A percentile compares a stretch with the other conserved stretches of the same genome.
phyloP scores from a whole-genome alignment of 805 yeast species.

The Suhomyces xylopsoci region DNA sequence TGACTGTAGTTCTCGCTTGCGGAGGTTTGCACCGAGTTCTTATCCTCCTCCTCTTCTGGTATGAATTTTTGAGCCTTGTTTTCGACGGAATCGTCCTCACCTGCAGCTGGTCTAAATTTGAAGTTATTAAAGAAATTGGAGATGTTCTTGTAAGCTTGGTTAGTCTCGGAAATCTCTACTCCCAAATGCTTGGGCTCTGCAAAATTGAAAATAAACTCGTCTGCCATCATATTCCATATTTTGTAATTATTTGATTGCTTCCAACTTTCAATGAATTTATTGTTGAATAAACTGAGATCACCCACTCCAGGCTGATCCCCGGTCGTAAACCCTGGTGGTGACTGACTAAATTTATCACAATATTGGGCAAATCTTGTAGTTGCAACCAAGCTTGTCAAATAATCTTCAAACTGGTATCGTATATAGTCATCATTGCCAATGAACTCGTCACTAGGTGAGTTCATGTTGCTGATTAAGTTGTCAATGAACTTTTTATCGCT shows the following conservation, averaged over 20 bases:
- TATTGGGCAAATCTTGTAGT: conserved; percentile 69
- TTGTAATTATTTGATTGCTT: conserved; percentile 30
- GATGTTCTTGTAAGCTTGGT: conserved; percentile 15
- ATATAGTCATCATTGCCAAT: conserved; percentile 74
- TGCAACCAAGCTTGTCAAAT: conserved; percentile 70
- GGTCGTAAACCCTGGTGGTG: conserved; percentile 41
- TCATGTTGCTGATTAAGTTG: conserved; percentile 49
- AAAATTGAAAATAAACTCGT: conserved; percentile 45
- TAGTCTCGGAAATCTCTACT: conserved; percentile 14
- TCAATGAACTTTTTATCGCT: conserved; percentile 77
- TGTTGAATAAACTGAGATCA: conserved; percentile 27
- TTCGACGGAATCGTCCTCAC: not conserved
- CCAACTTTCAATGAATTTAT: conserved; percentile 34
- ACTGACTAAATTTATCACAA: conserved; percentile 32
- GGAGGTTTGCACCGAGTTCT: not conserved
- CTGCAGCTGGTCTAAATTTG: conserved; percentile 11
- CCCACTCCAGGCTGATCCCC: conserved; percentile 20
- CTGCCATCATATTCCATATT: conserved; percentile 41
- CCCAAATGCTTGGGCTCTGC: conserved; percentile 39
- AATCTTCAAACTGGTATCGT: conserved; percentile 86
- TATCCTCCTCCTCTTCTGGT: conserved; percentile 4
- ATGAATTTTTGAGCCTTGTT: conserved; percentile 11
- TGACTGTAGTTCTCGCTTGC: not conserved
- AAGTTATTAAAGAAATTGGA: conserved; percentile 22
- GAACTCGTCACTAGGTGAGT: conserved; percentile 34